phyloP scores from a whole-genome alignment of 768 basidiomycete genomes.

The Strobilomyces confusus region DNA sequence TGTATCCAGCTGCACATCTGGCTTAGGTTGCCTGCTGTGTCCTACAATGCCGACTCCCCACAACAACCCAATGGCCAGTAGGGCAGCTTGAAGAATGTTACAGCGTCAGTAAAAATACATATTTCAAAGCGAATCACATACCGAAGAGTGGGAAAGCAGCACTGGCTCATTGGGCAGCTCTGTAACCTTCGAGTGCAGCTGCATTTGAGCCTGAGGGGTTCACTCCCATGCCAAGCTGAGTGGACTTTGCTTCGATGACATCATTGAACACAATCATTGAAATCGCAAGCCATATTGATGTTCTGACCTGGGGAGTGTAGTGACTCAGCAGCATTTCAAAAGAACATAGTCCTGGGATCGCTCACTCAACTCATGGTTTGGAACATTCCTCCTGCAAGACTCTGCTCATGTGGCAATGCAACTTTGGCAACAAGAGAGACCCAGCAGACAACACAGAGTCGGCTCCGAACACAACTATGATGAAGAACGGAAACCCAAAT shows the following conservation, averaged over 20 bases:
- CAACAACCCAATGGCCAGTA: slow-evolving; percentile 37
- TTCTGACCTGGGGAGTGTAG: slow-evolving; percentile 47
- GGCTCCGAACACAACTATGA: slow-evolving; percentile 65
- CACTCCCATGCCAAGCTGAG: slow-evolving; percentile 29
- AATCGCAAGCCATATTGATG: slow-evolving; percentile 65
- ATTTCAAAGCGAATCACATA: slow-evolving; percentile 16
- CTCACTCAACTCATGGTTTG: slow-evolving; percentile 73
- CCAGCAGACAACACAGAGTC: slow-evolving; percentile 76
- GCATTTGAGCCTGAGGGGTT: slow-evolving; percentile 28
- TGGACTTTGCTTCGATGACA: slow-evolving; percentile 35
- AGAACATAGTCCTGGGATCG: neutral
- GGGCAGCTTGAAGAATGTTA: slow-evolving; percentile 17
- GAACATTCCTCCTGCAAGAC: slow-evolving; percentile 72
- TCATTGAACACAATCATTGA: slow-evolving; percentile 68
- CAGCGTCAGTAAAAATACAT: neutral
- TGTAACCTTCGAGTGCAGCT: slow-evolving; percentile 50
- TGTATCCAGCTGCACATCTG: slow-evolving; percentile 19
- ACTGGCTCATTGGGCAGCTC: slow-evolving; percentile 60
- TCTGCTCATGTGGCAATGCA: slow-evolving; percentile 65
- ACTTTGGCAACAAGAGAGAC: slow-evolving; percentile 69
- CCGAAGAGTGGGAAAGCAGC: slow-evolving; percentile 61
- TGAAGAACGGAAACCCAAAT: slow-evolving; percentile 65
- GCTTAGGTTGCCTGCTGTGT: slow-evolving; percentile 1
- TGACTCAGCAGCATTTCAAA: neutral
- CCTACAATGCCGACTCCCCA: slow-evolving; percentile 42